phyloP scores from a whole-genome alignment of 148 eudicot genomes.

The Fagopyrum esculentum region DNA sequence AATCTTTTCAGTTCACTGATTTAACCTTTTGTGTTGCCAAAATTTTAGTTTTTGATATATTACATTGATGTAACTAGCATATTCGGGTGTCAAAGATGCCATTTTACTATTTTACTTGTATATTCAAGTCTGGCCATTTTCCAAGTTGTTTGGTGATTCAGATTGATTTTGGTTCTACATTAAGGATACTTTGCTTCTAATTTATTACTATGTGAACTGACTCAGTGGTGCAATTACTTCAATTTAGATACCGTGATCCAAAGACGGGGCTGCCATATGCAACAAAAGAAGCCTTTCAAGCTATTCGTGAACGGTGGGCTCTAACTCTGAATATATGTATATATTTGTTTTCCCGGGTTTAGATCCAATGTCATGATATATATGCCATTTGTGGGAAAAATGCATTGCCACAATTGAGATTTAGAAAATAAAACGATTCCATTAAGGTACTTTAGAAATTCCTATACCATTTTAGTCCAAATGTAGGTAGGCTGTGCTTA shows the following conservation, averaged over 20 bases:
- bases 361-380: background rate
- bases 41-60: too few species aligned
- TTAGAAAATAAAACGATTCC: too few species aligned
- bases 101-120: too few species aligned
- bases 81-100: too few species aligned
- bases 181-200: background rate
- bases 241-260: conserved; percentile 81
- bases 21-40: too few species aligned
- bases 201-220: background rate
- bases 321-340: background rate
- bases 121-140: background rate
- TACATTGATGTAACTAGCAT: too few species aligned
- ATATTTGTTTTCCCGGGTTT: background rate
- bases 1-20: too few species aligned
- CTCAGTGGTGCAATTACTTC: background rate
- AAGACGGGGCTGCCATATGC: conserved; percentile 91
- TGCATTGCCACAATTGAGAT: background rate
- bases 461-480: too few species aligned
- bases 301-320: conserved; percentile 63
- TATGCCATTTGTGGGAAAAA: background rate
- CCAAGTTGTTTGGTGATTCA: background rate
- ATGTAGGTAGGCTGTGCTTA: background rate
- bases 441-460: too few species aligned
- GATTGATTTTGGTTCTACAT: background rate
- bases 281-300: conserved; percentile 82